Conservation (phyloP, 805 yeast genomes). For the Candida vaughaniae region DNA sequence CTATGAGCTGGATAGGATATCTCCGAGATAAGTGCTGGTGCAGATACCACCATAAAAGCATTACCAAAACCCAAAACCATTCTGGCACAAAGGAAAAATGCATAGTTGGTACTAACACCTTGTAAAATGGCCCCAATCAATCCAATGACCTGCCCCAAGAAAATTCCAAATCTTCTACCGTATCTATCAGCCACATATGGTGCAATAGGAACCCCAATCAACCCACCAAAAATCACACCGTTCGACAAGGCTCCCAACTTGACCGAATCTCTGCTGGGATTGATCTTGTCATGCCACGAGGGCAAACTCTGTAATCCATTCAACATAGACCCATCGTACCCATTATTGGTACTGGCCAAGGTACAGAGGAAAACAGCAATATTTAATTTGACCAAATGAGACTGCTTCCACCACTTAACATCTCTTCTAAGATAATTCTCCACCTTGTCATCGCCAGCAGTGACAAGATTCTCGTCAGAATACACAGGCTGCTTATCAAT, state of each 20-base stretch:
- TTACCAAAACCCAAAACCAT: conserved; percentile 48
- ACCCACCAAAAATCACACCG: conserved; percentile 43
- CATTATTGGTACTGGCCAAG: conserved; percentile 47
- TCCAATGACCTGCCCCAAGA: conserved; percentile 23
- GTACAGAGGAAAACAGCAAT: conserved; percentile 39
- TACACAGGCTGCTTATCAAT: conserved; percentile 8
- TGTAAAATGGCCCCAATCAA: conserved; percentile 39
- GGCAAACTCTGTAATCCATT: conserved; percentile 49
- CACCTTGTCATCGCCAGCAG: conserved; percentile 9
- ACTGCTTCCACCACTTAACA: conserved; percentile 31
- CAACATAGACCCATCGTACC: conserved; percentile 50
- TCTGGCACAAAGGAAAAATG: conserved; percentile 43
- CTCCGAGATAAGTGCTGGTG: conserved; percentile 53
- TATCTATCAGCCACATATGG: conserved; percentile 30
- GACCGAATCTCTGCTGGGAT: conserved; percentile 31
- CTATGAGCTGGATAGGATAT: conserved; percentile 48
- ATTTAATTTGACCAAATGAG: conserved; percentile 39
- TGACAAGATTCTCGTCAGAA: background rate
- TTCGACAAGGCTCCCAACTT: conserved; percentile 41
- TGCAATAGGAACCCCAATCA: conserved; percentile 28
- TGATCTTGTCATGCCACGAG: conserved; percentile 42
- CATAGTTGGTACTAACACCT: conserved; percentile 35
- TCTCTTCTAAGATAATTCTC: conserved; percentile 17
- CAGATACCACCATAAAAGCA: conserved; percentile 39
- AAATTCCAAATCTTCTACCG: conserved; percentile 38